Percentiles rank a stretch among this genome's conserved stretches.
phyloP scores from a whole-genome alignment of 2,329 filamentous ascomycete genomes.

The Colletotrichum lini region DNA sequence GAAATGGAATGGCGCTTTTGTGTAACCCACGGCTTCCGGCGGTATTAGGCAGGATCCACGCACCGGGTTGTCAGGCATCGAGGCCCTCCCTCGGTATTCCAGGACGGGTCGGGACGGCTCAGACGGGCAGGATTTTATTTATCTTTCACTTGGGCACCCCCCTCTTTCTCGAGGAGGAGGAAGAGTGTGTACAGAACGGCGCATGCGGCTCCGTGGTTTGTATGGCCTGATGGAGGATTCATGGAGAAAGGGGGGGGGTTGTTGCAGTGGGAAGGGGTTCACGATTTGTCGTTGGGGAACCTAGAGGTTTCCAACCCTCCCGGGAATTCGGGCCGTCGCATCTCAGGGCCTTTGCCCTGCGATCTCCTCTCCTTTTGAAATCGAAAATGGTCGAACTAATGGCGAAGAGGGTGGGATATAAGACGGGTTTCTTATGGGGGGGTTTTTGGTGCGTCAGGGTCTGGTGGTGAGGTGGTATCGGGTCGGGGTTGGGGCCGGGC shows the following conservation, averaged over 20 bases:
- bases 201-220: constrained; percentile 25
- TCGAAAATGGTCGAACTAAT: neutral
- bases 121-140: neutral
- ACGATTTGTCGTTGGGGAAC: neutral
- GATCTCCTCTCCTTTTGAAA: too few species aligned
- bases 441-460: neutral
- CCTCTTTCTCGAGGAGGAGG: neutral
- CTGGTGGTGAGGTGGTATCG: neutral
- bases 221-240: constrained; percentile 1
- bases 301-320: neutral
- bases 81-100: neutral
- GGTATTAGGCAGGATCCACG: neutral
- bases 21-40: too few species aligned
- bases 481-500: neutral
- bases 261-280: neutral
- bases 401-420: neutral
- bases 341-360: constrained; percentile 19
- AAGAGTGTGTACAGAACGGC: constrained; percentile 9
- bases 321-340: constrained; percentile 40
- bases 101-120: neutral
- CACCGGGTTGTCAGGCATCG: neutral
- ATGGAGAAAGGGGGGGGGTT: neutral
- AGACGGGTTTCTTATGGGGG: neutral
- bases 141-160: neutral
- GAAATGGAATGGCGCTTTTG: neutral